These are phyloP conservation scores for Phycomyces blakesleeanus DNA, from an alignment of 192 early-diverging fungal species.

Conservation along the genomic window DNA sequence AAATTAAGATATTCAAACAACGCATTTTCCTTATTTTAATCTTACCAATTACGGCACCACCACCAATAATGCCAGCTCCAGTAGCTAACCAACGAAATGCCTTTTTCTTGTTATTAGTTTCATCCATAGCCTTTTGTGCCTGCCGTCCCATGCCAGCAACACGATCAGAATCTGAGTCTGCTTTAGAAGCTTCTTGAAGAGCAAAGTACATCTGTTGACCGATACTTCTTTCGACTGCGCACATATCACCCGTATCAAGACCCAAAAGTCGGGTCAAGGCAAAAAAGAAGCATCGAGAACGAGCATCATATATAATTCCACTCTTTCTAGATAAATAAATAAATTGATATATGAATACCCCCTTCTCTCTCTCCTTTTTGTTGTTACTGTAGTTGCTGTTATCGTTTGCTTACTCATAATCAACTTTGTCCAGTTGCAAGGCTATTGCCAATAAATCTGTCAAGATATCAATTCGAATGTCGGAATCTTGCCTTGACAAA, in stretches of 20 bases:
- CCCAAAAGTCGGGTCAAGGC: conserved; percentile 32
- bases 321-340: conserved; percentile 2
- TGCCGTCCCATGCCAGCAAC: conserved; percentile 23
- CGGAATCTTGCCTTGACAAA: background rate
- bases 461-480: conserved; percentile 27
- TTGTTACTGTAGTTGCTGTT: background rate
- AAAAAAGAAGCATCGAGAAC: conserved; percentile 45
- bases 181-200: conserved; percentile 12
- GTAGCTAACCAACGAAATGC: conserved; percentile 49
- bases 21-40: background rate
- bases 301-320: conserved; percentile 43
- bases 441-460: conserved; percentile 17
- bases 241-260: conserved; percentile 26
- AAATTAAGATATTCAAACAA: background rate
- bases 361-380: too few species aligned
- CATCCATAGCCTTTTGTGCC: conserved; percentile 40
- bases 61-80: conserved; percentile 48
- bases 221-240: conserved; percentile 40
- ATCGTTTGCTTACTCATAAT: conserved; percentile 1
- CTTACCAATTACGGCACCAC: conserved; percentile 53
- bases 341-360: too few species aligned
- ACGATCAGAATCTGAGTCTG: background rate
- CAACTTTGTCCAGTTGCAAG: background rate
- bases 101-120: conserved; percentile 44
- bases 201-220: conserved; percentile 54